Evolutionary conservation across 2,329 filamentous ascomycete species (phyloP).

Genomic region (Pseudocercospora fuligena): DNA sequence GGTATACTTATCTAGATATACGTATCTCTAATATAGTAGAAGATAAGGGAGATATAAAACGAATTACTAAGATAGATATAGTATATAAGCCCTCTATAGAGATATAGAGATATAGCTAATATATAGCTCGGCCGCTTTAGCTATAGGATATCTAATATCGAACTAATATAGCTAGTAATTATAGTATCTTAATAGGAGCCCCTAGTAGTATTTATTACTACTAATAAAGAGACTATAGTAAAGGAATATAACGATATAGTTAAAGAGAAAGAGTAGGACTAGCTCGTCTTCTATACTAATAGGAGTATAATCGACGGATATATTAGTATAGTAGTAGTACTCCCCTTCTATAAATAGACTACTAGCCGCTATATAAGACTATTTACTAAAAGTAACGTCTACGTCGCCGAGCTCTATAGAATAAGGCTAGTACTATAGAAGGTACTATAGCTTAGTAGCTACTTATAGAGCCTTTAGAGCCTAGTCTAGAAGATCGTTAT

Average conservation of each 20-base stretch:
- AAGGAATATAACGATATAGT: background rate
- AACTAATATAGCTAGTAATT: background rate
- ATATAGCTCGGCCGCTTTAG: background rate
- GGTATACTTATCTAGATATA: background rate
- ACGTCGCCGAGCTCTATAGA: background rate
- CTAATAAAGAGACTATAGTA: background rate
- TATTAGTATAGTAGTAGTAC: background rate
- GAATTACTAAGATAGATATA: background rate
- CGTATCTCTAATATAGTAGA: background rate
- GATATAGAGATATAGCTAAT: background rate
- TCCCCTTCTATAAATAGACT: background rate
- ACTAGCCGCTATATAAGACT: background rate
- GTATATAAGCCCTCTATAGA: background rate
- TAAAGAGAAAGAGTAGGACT: background rate
- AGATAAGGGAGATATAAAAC: background rate
- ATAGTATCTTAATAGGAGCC: background rate
- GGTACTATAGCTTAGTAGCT: background rate
- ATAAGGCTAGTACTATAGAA: background rate
- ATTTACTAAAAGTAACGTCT: background rate
- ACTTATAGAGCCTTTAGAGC: background rate
- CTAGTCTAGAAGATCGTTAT: background rate
- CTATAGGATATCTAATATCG: background rate
- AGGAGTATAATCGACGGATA: background rate
- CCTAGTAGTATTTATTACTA: background rate
- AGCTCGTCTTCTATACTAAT: background rate